Percentiles rank a stretch among this genome's conserved stretches.
These are phyloP conservation scores for Ganoderma lucidum DNA, from an alignment of 1,284 basidiomycete species.

Conservation along the genomic window DNA sequence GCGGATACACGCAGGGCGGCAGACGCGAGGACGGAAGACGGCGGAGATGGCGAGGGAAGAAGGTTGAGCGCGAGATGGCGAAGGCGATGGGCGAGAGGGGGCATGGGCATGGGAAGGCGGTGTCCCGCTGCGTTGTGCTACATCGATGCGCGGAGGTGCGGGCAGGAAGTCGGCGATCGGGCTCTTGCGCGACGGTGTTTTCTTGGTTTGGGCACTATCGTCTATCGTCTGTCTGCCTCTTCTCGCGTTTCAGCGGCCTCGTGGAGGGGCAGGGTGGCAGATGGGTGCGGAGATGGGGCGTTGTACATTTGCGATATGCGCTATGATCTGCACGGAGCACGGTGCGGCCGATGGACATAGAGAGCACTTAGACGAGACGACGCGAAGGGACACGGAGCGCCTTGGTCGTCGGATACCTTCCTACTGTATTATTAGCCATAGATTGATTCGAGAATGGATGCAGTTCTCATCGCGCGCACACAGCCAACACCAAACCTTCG, in stretches of 20 bases:
- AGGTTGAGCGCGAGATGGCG: background rate
- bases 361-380: slow-evolving; percentile 10
- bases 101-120: background rate
- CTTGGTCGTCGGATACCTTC: slow-evolving; percentile 10
- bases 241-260: background rate
- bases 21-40: background rate
- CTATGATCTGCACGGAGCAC: slow-evolving; percentile 3
- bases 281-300: background rate
- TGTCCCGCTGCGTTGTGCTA: background rate
- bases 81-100: background rate
- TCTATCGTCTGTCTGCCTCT: background rate
- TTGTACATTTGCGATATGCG: background rate
- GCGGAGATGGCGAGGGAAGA: background rate
- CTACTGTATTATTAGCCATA: slow-evolving; percentile 11
- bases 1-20: background rate
- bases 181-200: background rate
- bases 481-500: background rate
- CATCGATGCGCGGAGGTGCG: background rate
- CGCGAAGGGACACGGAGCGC: slow-evolving; percentile 1
- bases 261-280: background rate
- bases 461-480: background rate
- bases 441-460: background rate
- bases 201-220: background rate
- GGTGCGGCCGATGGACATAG: slow-evolving; percentile 3
- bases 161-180: background rate